Evolutionary conservation across 441 rosid species (phyloP), one percentile per base, ranked within the genome.

Genomic region (Daphne laureola): DNA sequence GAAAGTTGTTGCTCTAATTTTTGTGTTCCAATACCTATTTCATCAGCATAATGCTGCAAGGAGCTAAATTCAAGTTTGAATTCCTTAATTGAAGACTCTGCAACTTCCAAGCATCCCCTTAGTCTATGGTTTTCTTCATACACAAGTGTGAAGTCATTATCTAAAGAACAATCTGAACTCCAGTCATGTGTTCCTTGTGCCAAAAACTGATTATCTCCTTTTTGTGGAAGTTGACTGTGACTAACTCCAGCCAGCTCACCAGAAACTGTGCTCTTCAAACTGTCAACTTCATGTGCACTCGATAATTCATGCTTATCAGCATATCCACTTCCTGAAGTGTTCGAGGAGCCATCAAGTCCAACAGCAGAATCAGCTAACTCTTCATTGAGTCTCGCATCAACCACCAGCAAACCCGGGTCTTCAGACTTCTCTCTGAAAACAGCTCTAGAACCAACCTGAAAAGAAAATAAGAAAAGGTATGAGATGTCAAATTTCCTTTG

Each of bases 301-400:
- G 87, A 79, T 15, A 80, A 71, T 62, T 87, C 99, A 54, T 90
- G 94, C 73, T 86, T 90, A 73, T 90, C 99, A 14, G 96, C 83
- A 57, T 69, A 84, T 50, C 87, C 56, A 61, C 92, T 86, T 72
- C 51, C 98, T 43, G 96, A 90, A 52, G 96, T 77, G 72, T 84
- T 94, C 63, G 98, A 90, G 70, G 98, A 86, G 57, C 79, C 94
- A 74, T 94, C 98, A 71, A 81, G 80, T 54, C 92, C 94, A 71
- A 74, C 73, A 53, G 82, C 74, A 49, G 84, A 86, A 51, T 84
- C 95, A 43, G 72, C 68, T 46, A 58, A 78, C n/a, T 78, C 90
- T 66, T 79, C 87, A 67, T 61, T 81, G 50, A 63, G 62, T 58
- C 74, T 75, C 45, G 49, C 61, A 45, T 80, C 79, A 62, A 73